phyloP scores from a whole-genome alignment of 768 basidiomycete species.

The Sporobolomyces roseus region DNA sequence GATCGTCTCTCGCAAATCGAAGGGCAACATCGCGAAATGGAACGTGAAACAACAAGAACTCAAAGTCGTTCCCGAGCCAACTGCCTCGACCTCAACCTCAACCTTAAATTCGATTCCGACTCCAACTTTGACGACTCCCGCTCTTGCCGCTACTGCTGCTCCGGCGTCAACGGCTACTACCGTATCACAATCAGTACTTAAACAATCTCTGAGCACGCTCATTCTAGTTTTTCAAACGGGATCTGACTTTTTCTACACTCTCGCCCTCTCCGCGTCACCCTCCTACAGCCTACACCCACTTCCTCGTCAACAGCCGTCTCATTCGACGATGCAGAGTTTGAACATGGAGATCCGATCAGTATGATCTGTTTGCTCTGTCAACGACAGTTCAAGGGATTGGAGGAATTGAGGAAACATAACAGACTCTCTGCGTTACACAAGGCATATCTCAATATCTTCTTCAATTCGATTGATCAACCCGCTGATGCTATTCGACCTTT shows the following conservation, averaged over 20 bases:
- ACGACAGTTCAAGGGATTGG: constrained; percentile 82
- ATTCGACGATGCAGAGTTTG: constrained; percentile 61
- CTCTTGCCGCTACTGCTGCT: no score
- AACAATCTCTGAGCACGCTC: constrained; percentile 28
- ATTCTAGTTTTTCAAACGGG: constrained; percentile 3
- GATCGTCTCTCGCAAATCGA: constrained; percentile 58
- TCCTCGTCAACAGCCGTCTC: constrained; percentile 17
- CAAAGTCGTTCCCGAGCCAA: constrained; percentile 45
- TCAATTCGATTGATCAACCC: no score
- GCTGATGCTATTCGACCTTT: no score
- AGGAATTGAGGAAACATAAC: constrained; percentile 82
- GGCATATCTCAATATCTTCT: constrained; percentile 55
- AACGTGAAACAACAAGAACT: constrained; percentile 91
- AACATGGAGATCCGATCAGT: constrained; percentile 70
- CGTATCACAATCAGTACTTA: constrained; percentile 19
- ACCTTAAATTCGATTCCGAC: constrained; percentile 10
- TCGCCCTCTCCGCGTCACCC: not conserved
- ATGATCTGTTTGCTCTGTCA: constrained; percentile 86
- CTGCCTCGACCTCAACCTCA: not conserved
- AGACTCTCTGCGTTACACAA: constrained; percentile 94
- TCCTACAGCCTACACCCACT: not conserved
- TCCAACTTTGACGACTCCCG: no score
- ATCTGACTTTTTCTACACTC: constrained; percentile 19
- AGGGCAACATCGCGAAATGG: constrained; percentile 92
- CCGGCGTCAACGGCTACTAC: not conserved